These are phyloP conservation scores for Cordyceps sp. DNA, from an alignment of 2,329 filamentous ascomycete genomes.

Conservation along the genomic window DNA sequence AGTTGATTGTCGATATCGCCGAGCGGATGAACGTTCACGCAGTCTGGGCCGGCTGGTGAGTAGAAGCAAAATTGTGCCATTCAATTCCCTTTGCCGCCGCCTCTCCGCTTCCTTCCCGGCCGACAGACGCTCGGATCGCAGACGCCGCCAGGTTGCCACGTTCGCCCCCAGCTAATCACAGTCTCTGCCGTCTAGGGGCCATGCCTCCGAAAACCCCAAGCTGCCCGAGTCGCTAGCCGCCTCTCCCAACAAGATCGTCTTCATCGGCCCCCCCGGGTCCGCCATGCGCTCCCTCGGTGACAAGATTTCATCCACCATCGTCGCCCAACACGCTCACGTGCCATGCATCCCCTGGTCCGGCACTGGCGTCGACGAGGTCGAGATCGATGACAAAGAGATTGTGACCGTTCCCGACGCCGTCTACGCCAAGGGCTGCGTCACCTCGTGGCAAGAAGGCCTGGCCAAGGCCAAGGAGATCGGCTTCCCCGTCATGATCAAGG, in stretches of 20 bases:
- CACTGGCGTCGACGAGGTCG: constrained; percentile 71
- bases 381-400: constrained; percentile 65
- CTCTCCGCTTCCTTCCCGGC: no score
- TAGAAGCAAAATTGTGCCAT: constrained; percentile 2
- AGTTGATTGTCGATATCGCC: constrained; percentile 95
- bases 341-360: constrained; percentile 99
- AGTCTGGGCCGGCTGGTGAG: constrained; percentile 96
- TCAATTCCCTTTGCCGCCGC: no score
- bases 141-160: no score
- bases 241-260: constrained; percentile 96
- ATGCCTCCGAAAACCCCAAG: constrained; percentile 97
- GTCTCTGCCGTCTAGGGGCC: constrained; percentile 44
- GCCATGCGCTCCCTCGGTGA: constrained; percentile 98
- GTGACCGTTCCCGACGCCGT: constrained; percentile 79
- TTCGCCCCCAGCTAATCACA: no score
- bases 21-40: constrained; percentile 98
- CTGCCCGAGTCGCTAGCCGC: constrained; percentile 90
- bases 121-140: no score
- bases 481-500: constrained; percentile 99
- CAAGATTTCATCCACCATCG: constrained; percentile 99
- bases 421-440: constrained; percentile 83
- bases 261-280: constrained; percentile 93
- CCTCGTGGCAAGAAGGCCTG: constrained; percentile 78
- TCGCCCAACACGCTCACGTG: constrained; percentile 89
- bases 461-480: constrained; percentile 77